Base-by-base conservation (phyloP, 345 rosid species). In the Pseudoturritis turrita region DNA sequence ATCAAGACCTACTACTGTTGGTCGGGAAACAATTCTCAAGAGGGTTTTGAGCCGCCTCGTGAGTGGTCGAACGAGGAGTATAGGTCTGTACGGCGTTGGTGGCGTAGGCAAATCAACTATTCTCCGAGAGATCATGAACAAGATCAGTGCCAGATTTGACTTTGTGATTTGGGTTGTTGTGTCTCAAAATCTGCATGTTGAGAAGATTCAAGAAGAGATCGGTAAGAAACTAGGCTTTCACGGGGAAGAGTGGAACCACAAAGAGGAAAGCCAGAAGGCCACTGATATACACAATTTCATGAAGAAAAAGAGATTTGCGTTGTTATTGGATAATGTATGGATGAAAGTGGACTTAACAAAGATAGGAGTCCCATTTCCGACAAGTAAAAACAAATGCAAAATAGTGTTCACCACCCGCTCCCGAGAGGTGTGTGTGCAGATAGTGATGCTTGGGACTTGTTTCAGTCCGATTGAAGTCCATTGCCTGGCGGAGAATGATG, bases 81-180 rank as follows among this genome's bases (percentile, higher is more conserved):
- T 75, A 0, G 74, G 78, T 6, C 19, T 74, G 70, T 63, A 19
- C 14, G 53, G 53, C 11, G 53, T 47, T 0, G 28, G 28, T 47
- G 53, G 53, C 12, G 53, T 47, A 25, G 77, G 77, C 12, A 74
- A 74, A 46, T 65, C 72, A 12, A 74, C 78, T 35, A 63, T 74
- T 21, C 67, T 74, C 21, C 61, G 50, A 3, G 51, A 58, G 31
- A 59, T 74, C 62, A 47, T 40, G 14, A 66, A 67, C 18, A 17
- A 7, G 17, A 40, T 58, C 25, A 47, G 53, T 19, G 28, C 25
- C 53, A 47, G 45, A 10, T 39, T 67, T 57, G 53, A 47, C n/a
- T 19, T 19, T 53, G 58, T 52, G 43, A 68, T 68, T 3, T 33
- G 10, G 74, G 18, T 54, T 7, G 14, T 12, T 19, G 65, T 73